Percentiles rank a stretch among this genome's conserved stretches.
Conservation (phyloP, 805 yeast species). For the Metschnikowia santaceciliae region DNA sequence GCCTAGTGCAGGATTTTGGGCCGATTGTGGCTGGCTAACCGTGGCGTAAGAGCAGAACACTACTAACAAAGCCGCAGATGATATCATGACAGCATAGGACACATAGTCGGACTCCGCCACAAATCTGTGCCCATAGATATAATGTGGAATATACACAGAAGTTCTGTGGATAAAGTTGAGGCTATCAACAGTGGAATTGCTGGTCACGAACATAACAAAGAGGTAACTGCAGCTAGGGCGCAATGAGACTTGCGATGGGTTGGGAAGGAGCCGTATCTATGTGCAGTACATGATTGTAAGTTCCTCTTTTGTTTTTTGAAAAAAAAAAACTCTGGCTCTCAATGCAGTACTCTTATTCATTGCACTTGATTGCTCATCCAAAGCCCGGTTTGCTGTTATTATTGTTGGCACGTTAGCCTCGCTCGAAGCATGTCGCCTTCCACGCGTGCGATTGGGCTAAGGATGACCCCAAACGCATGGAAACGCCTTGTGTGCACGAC, state of each 20-base stretch:
- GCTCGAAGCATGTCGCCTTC: background rate
- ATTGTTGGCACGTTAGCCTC: background rate
- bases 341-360: background rate
- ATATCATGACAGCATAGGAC: constrained; percentile 8
- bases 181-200: constrained; percentile 4
- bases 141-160: constrained; percentile 3
- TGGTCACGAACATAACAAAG: background rate
- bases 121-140: background rate
- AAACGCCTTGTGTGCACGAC: background rate
- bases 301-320: background rate
- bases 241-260: background rate
- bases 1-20: constrained; percentile 21
- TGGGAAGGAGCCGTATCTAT: background rate
- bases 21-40: constrained; percentile 22
- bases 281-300: background rate
- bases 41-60: constrained; percentile 20
- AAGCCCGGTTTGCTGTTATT: background rate
- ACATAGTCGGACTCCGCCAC: background rate
- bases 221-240: background rate
- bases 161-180: constrained; percentile 1
- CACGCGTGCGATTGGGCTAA: background rate
- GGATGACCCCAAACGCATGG: constrained; percentile 3
- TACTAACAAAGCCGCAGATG: constrained; percentile 24
- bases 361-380: background rate
- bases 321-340: too few relatives aligned